These are phyloP conservation scores for Puccinia polysora DNA, from an alignment of 1,284 basidiomycete species.

Conservation along the genomic window DNA sequence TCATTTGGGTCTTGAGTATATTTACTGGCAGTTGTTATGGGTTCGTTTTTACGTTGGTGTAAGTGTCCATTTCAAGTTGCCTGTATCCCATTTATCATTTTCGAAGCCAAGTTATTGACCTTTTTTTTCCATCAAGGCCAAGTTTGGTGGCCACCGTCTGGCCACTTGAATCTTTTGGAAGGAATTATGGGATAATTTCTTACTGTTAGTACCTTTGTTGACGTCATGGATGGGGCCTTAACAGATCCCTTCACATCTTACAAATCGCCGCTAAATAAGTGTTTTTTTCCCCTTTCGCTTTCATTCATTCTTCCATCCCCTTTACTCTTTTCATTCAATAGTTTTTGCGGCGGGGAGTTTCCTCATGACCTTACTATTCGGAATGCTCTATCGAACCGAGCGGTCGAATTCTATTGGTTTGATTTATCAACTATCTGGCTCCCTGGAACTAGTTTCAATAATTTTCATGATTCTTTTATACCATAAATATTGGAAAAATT, in stretches of 20 bases:
- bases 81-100: background rate
- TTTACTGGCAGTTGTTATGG: conserved; percentile 32
- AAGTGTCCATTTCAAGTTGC: conserved; percentile 1
- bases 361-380: conserved; percentile 26
- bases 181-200: conserved; percentile 39
- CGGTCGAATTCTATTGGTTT: conserved; percentile 4
- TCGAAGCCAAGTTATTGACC: background rate
- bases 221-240: no score
- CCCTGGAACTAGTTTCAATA: background rate
- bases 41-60: conserved; percentile 26
- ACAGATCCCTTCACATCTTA: background rate
- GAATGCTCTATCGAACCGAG: background rate
- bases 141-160: conserved; percentile 35
- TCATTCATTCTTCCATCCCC: background rate
- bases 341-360: conserved; percentile 30
- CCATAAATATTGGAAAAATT: conserved; percentile 20
- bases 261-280: no score
- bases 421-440: conserved; percentile 5
- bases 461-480: conserved; percentile 7
- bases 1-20: conserved; percentile 22
- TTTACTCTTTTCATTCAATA: background rate
- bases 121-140: background rate
- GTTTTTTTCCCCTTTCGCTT: background rate
- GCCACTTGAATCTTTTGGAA: conserved; percentile 33
- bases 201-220: conserved; percentile 11